Conservation (phyloP, 768 basidiomycete species). For the Cyathus striatus region DNA sequence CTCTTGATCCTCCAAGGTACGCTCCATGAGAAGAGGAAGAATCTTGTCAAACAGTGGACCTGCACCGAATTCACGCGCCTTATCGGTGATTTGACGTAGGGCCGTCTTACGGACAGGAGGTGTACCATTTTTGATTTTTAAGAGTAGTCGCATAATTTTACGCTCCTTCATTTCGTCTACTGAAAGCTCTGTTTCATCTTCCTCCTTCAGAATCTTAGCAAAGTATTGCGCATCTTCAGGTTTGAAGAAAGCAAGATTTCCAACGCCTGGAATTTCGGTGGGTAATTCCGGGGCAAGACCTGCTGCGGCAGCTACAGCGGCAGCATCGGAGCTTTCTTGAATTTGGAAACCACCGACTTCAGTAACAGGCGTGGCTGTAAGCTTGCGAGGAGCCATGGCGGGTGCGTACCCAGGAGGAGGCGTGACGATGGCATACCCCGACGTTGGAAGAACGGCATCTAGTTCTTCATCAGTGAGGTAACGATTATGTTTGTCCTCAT, state of each 20-base stretch:
- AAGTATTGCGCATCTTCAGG: constrained; percentile 98
- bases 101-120: constrained; percentile 98
- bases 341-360: constrained; percentile 90
- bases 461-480: constrained; percentile 95
- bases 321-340: constrained; percentile 90
- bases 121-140: constrained; percentile 99
- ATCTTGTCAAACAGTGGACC: constrained; percentile 99
- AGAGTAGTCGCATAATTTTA: constrained; percentile 95
- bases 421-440: constrained; percentile 88
- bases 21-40: constrained; percentile 95
- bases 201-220: constrained; percentile 91
- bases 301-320: constrained; percentile 82
- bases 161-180: constrained; percentile 99
- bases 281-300: constrained; percentile 91
- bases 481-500: constrained; percentile 95
- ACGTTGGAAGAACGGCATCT: constrained; percentile 78
- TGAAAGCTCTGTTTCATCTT: constrained; percentile 87
- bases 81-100: constrained; percentile 96
- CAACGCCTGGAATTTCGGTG: constrained; percentile 97
- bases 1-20: constrained; percentile 96
- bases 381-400: constrained; percentile 56
- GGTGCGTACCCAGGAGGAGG: constrained; percentile 94
- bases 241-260: constrained; percentile 97
- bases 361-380: constrained; percentile 50
- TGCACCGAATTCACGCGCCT: constrained; percentile 96